A percentile compares a stretch with the other conserved stretches of the same genome.
phyloP scores from a whole-genome alignment of 208 protist species.

The Wallacemonas sp. region DNA sequence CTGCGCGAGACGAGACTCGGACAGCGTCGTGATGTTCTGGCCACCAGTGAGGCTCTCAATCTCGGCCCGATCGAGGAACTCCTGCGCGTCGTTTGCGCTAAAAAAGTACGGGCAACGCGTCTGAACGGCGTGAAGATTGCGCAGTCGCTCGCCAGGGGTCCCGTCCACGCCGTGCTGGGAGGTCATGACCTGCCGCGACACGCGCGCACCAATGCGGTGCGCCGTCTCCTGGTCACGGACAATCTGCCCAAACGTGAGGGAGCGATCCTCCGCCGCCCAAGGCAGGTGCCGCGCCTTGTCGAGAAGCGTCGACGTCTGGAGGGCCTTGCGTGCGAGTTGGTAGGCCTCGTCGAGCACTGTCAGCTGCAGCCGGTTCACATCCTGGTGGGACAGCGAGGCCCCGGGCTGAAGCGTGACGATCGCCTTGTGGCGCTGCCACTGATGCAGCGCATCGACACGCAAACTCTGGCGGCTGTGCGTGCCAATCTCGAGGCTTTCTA shows the following conservation, averaged over 20 bases:
- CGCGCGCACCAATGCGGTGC: conserved; percentile 62
- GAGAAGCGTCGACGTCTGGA: conserved; percentile 65
- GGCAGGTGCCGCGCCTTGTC: conserved; percentile 55
- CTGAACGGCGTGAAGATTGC: conserved; percentile 58
- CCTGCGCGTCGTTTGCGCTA: conserved; percentile 56
- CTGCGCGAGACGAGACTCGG: conserved; percentile 51
- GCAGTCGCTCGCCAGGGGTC: conserved; percentile 35
- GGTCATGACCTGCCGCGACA: conserved; percentile 53
- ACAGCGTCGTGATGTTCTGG: conserved; percentile 37
- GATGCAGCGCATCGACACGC: conserved; percentile 35
- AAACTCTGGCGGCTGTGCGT: conserved; percentile 22
- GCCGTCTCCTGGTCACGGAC: conserved; percentile 68
- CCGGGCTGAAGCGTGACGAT: conserved; percentile 33
- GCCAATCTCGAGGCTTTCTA: conserved; percentile 36
- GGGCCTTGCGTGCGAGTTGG: conserved; percentile 47
- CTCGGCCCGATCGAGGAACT: conserved; percentile 63
- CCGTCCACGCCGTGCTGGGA: conserved; percentile 47
- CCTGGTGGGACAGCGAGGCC: conserved; percentile 31
- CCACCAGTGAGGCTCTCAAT: conserved; percentile 58
- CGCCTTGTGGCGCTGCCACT: conserved; percentile 50
- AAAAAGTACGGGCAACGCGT: conserved; percentile 86
- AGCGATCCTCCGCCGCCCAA: conserved; percentile 43
- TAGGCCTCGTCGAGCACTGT: conserved; percentile 39
- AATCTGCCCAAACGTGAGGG: conserved; percentile 73
- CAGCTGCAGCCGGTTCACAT: conserved; percentile 55